phyloP scores from a whole-genome alignment of 768 basidiomycete genomes.

The Galerina marginata region DNA sequence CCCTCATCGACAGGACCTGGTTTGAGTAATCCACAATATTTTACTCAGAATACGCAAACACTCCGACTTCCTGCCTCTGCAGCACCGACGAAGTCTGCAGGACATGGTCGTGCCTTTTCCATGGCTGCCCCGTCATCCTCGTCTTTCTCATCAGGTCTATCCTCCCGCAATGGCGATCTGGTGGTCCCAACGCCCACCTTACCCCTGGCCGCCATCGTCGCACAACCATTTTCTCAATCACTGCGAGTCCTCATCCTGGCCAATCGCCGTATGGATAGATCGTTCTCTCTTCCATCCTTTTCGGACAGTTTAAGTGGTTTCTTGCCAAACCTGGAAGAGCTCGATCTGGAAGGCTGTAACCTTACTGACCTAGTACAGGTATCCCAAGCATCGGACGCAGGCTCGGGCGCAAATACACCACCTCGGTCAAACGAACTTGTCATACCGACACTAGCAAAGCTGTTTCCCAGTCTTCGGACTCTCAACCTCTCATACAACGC shows the following conservation, averaged over 20 bases:
- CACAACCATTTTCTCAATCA: constrained; percentile 63
- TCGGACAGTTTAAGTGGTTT: constrained; percentile 40
- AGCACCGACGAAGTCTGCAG: constrained; percentile 51
- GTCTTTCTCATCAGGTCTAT: constrained; percentile 8
- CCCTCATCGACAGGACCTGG: constrained; percentile 39
- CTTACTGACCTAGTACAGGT: constrained; percentile 65
- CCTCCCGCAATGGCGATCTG: constrained; percentile 44
- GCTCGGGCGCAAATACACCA: constrained; percentile 39
- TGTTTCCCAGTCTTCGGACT: constrained; percentile 74
- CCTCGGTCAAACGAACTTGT: constrained; percentile 57
- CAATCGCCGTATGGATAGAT: constrained; percentile 70
- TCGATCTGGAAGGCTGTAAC: constrained; percentile 75
- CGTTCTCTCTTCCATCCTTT: constrained; percentile 57
- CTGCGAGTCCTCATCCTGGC: constrained; percentile 63
- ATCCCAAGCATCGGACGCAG: constrained; percentile 33
- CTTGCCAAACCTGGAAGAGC: constrained; percentile 74
- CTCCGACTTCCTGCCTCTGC: constrained; percentile 69
- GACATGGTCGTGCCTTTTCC: constrained; percentile 70
- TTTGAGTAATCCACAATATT: constrained; percentile 64
- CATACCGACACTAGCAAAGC: constrained; percentile 59
- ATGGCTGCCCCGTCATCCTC: constrained; percentile 39
- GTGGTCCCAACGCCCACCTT: constrained; percentile 70
- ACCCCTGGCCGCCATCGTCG: constrained; percentile 64
- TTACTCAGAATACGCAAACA: constrained; percentile 56
- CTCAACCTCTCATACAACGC: constrained; percentile 81